phyloP scores from a whole-genome alignment of 164 flowering plant genomes.

The Pachysandra terminalis region DNA sequence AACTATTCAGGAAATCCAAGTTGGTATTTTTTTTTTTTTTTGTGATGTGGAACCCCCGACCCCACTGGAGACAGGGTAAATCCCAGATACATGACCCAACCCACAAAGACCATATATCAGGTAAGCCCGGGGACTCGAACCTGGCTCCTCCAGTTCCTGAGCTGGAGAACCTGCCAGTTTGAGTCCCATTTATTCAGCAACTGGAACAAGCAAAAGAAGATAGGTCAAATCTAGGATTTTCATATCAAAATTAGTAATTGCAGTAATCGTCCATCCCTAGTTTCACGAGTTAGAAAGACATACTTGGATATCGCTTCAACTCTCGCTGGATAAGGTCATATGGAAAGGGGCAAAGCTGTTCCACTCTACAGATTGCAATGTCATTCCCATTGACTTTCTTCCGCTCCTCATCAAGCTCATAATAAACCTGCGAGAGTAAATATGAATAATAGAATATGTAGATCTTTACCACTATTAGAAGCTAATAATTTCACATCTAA shows the following conservation, averaged over 20 bases:
- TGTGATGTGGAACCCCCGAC: too few species aligned
- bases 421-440: conserved; percentile 56
- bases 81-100: too few species aligned
- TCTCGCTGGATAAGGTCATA: conserved; percentile 92
- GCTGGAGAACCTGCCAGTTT: too few species aligned
- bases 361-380: conserved; percentile 92
- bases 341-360: conserved; percentile 96
- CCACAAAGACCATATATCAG: too few species aligned
- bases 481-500: too few species aligned
- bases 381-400: conserved; percentile 57
- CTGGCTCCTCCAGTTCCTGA: too few species aligned
- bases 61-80: too few species aligned
- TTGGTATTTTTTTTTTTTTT: too few species aligned
- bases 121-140: too few species aligned
- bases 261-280: neutral
- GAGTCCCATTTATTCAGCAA: too few species aligned
- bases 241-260: neutral
- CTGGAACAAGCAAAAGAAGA: neutral
- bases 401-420: conserved; percentile 89
- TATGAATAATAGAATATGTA: neutral
- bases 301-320: conserved; percentile 95
- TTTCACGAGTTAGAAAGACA: conserved; percentile 22
- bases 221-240: neutral
- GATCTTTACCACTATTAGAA: too few species aligned
- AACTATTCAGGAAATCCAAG: neutral